Evolutionary conservation across 1,284 basidiomycete species (phyloP), one percentile per base, ranked within the genome.

Genomic region (Puccinia triticina): DNA sequence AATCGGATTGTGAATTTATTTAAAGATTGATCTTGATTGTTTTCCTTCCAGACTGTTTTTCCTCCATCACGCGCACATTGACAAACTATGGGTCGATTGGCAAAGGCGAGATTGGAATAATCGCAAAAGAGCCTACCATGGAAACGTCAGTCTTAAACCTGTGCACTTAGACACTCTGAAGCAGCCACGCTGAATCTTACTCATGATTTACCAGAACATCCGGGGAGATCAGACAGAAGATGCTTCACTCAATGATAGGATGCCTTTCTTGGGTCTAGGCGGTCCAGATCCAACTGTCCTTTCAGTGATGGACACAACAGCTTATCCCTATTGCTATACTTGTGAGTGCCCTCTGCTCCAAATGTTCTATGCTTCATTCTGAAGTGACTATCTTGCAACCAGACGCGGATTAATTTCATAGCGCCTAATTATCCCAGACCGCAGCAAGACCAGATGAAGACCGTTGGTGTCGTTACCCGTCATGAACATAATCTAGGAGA

Each of bases 81-180:
- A 83, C 46, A 67, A 61, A 69, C 59, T 83, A n/a, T 83, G 83
- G 83, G 26, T 14, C 43, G 69, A 71, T 37, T 83, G 83, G 83
- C 83, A 83, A 78, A 61, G 50, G 16, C 57, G 32, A 14, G 83
- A 83, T 67, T 50, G 46, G 53, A 55, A 32, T 1, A 77, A 53
- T 43, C 64, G 77, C 14, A 37, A 34, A 74, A 66, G 26, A 29
- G 72, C 43, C 23, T 76, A 80, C 50, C 37, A 50, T 71, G 72
- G 82, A 37, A 72, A 76, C 40, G 79, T 82, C 2, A 66, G 83
- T 69, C 59, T 34, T 18, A 23, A 32, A n/a, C 29, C 16, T 12
- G 16, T 40, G 14, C 3, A 69, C 18, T 43, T 32, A 7, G 23
- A 16, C 10, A 12, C 21, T 46, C 21, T 5, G 5, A 50, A 73